Percentiles rank a stretch among this genome's conserved stretches.
Conservation (phyloP, 805 yeast genomes). For the Kluyveromyces dobzhanskii region DNA sequence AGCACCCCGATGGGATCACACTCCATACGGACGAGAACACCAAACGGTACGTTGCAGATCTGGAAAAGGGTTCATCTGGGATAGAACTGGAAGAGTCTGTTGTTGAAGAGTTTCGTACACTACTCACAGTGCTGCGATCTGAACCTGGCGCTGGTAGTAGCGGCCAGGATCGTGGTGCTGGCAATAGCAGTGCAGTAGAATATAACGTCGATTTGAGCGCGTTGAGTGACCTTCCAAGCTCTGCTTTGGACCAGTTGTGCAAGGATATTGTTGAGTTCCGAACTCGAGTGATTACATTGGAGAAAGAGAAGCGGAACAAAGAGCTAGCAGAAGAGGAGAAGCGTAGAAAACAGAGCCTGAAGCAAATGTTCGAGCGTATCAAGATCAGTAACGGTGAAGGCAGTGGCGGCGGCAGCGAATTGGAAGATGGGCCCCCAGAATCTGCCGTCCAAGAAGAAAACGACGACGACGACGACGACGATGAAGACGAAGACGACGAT, state of each 20-base stretch:
- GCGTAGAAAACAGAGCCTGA: slow-evolving; percentile 20
- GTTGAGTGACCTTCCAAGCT: slow-evolving; percentile 24
- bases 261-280: slow-evolving; percentile 49
- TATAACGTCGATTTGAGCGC: slow-evolving; percentile 24
- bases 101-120: not conserved
- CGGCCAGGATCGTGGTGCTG: too few species aligned
- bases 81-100: not conserved
- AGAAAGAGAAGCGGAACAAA: slow-evolving; percentile 40
- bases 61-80: not conserved
- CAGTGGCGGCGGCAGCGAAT: slow-evolving; percentile 1
- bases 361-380: slow-evolving; percentile 22
- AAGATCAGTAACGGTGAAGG: slow-evolving; percentile 14
- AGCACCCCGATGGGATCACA: slow-evolving; percentile 1
- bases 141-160: not conserved
- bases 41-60: slow-evolving; percentile 11
- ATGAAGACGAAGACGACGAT: slow-evolving; percentile 13
- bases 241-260: slow-evolving; percentile 23
- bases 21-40: slow-evolving; percentile 18
- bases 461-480: slow-evolving; percentile 7
- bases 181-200: slow-evolving; percentile 8
- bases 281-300: slow-evolving; percentile 44
- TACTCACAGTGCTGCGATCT: slow-evolving; percentile 1
- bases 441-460: slow-evolving; percentile 7
- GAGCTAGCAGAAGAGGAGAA: slow-evolving; percentile 28
- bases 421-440: too few species aligned